A percentile compares a stretch with the other conserved stretches of the same genome.
Evolutionary conservation across 2,329 filamentous ascomycete species (phyloP).

Genomic region (Fusarium abutilonis): DNA sequence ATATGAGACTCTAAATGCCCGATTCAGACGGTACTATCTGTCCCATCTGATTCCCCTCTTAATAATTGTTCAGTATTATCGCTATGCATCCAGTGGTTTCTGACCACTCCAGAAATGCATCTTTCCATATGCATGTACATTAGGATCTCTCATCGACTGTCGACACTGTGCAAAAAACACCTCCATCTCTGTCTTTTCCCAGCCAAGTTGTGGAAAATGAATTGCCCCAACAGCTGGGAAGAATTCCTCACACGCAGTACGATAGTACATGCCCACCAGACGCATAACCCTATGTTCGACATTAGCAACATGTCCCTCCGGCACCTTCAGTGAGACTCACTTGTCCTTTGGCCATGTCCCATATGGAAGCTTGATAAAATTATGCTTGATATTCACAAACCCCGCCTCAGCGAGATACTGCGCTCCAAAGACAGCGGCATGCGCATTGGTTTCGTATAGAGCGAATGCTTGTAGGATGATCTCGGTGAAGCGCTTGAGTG

Average conservation of each 20-base stretch:
- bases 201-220: conserved; percentile 53
- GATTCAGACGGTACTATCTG: neutral
- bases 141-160: conserved; percentile 47
- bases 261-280: conserved; percentile 55
- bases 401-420: conserved; percentile 52
- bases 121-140: conserved; percentile 50
- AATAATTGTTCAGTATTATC: too few relatives aligned
- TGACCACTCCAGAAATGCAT: conserved; percentile 58
- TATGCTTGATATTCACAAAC: conserved; percentile 53
- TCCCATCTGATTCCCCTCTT: neutral
- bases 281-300: conserved; percentile 46
- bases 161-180: conserved; percentile 48
- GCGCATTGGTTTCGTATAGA: conserved; percentile 51
- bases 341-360: conserved; percentile 60
- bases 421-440: conserved; percentile 51
- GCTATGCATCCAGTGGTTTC: conserved; percentile 46
- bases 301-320: neutral
- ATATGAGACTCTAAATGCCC: neutral
- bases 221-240: conserved; percentile 54
- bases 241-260: conserved; percentile 54
- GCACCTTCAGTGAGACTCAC: conserved; percentile 12
- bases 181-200: conserved; percentile 49
- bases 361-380: conserved; percentile 55
- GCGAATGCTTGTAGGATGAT: conserved; percentile 51
- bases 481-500: conserved; percentile 50